Evolutionary conservation across 1,284 basidiomycete species (phyloP).

Genomic region (Austroboletus novae-zelandiae): DNA sequence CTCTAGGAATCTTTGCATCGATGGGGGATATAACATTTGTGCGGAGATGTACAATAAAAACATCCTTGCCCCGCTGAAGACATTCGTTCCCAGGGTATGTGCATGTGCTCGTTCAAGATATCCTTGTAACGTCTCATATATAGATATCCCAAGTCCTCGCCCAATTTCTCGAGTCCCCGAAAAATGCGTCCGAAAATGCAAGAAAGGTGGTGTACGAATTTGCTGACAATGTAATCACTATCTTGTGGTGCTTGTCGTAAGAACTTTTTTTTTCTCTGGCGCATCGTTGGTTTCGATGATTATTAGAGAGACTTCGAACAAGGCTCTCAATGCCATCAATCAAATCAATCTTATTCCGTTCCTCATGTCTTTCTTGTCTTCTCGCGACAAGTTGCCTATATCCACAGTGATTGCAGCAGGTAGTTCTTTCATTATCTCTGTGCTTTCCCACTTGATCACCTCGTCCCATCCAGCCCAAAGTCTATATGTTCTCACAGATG

Average conservation of each 20-base stretch:
- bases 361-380: conserved; percentile 78
- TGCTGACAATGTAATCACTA: conserved; percentile 87
- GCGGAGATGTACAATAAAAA: conserved; percentile 97
- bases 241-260: conserved; percentile 92
- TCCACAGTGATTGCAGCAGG: conserved; percentile 78
- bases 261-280: conserved; percentile 29
- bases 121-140: not conserved
- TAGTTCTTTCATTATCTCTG: conserved; percentile 31
- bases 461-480: conserved; percentile 66
- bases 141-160: conserved; percentile 76
- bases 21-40: conserved; percentile 91
- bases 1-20: conserved; percentile 85
- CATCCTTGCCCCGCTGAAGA: conserved; percentile 71
- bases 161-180: conserved; percentile 61
- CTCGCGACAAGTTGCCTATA: conserved; percentile 63
- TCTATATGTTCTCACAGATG: conserved; percentile 86
- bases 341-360: conserved; percentile 73
- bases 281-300: conserved; percentile 20
- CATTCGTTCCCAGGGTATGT: conserved; percentile 72
- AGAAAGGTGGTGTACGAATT: conserved; percentile 82
- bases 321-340: conserved; percentile 85
- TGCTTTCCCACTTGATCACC: conserved; percentile 1
- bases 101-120: conserved; percentile 1
- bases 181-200: conserved; percentile 60
- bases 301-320: conserved; percentile 85